These are phyloP conservation scores for Melocanna baccifera DNA, from an alignment of 176 grass and related monocot genomes.

Conservation along the genomic window DNA sequence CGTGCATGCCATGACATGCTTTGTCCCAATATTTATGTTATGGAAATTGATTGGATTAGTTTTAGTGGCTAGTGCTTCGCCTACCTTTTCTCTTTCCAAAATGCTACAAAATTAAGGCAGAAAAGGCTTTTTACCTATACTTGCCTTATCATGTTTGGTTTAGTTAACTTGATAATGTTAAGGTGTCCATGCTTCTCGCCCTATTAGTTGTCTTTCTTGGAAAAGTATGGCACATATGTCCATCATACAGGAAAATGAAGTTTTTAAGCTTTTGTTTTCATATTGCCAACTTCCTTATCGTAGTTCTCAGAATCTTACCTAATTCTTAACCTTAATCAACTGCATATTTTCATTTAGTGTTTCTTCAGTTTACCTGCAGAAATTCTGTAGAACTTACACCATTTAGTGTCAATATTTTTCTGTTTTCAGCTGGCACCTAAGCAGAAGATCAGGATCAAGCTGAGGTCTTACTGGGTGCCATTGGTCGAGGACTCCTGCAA, in stretches of 20 bases:
- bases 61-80: not conserved
- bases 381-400: constrained; percentile 18
- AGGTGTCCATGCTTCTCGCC: not conserved
- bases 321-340: not conserved
- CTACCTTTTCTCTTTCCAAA: not conserved
- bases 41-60: not conserved
- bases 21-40: constrained; percentile 12
- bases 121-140: not conserved
- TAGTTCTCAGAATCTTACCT: not conserved
- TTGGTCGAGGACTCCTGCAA: constrained; percentile 95
- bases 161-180: not conserved
- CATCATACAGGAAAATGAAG: not conserved
- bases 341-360: constrained; percentile 18
- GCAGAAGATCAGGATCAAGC: constrained; percentile 92
- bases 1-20: not conserved
- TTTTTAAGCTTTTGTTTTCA: not conserved
- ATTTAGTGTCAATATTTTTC: not conserved
- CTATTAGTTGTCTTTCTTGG: not conserved
- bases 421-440: constrained; percentile 66
- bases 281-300: not conserved
- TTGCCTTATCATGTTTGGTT: not conserved
- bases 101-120: not conserved
- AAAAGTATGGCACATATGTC: not conserved
- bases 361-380: not conserved
- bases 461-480: constrained; percentile 88